These are phyloP conservation scores for Dissoconium aciculare DNA, from an alignment of 2,329 filamentous ascomycete genomes.

Conservation along the genomic window DNA sequence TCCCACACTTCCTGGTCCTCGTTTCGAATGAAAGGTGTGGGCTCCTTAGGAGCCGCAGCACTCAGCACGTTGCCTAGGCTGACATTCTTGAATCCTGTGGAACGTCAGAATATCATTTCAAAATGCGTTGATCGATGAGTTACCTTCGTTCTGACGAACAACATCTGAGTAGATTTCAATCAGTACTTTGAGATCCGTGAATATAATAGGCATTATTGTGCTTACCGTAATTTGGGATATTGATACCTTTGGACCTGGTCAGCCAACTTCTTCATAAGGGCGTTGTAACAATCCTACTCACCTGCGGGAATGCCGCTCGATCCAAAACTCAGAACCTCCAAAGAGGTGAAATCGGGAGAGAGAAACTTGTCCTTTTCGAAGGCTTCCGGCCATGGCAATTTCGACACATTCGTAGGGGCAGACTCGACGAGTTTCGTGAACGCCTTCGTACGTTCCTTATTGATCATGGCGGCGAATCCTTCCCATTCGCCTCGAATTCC, in stretches of 20 bases:
- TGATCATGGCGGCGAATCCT: constrained; percentile 50
- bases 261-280: no score
- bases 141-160: constrained; percentile 54
- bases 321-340: constrained; percentile 77
- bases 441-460: constrained; percentile 75
- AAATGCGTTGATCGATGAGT: no score
- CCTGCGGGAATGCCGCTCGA: constrained; percentile 47
- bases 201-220: constrained; percentile 43
- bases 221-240: constrained; percentile 8
- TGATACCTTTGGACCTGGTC: no score
- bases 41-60: constrained; percentile 83
- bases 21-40: constrained; percentile 68
- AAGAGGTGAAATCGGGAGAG: constrained; percentile 85
- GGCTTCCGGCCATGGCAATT: constrained; percentile 71
- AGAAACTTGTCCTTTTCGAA: constrained; percentile 97
- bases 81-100: constrained; percentile 77
- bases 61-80: constrained; percentile 85
- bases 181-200: neutral
- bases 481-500: constrained; percentile 40
- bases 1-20: constrained; percentile 64
- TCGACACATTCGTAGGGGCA: constrained; percentile 69
- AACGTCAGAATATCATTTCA: constrained; percentile 1
- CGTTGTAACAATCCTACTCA: no score
- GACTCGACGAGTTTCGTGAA: constrained; percentile 74
- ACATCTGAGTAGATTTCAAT: constrained; percentile 35